Percentiles rank a stretch among this genome's conserved stretches.
Conservation (phyloP, 2,329 filamentous ascomycete species). For the Domatiomyces globalis region DNA sequence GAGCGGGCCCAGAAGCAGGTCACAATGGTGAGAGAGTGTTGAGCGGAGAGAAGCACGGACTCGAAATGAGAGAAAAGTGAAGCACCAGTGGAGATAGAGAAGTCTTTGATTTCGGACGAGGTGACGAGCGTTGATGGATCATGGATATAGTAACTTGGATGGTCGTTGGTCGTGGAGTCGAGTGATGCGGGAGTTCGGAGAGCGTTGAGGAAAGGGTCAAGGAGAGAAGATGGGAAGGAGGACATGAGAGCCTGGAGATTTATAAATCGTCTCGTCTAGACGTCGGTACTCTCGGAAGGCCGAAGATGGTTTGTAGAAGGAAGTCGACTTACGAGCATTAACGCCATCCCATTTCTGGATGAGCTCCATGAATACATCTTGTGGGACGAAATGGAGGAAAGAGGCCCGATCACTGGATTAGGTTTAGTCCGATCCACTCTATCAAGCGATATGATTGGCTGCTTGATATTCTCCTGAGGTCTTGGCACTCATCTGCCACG, state of each 20-base stretch:
- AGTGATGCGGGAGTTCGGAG: neutral
- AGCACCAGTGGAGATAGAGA: neutral
- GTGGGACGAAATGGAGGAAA: no score
- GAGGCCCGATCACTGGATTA: no score
- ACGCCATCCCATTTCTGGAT: no score
- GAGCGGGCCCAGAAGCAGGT: constrained; percentile 74
- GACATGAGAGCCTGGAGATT: neutral
- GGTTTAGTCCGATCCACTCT: no score
- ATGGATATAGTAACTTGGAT: neutral
- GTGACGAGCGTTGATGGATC: neutral
- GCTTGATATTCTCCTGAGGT: no score
- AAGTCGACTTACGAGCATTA: no score
- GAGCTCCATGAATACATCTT: no score
- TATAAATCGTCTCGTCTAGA: no score
- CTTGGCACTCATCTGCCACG: no score
- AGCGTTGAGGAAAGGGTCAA: neutral
- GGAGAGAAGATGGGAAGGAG: neutral
- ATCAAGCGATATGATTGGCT: no score
- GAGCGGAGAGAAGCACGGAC: constrained; percentile 27
- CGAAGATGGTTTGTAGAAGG: no score
- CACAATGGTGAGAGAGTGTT: constrained; percentile 56
- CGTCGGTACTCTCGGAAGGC: neutral
- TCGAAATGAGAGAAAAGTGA: neutral
- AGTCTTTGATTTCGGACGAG: neutral
- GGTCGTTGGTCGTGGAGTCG: neutral